Percentiles rank a stretch among this genome's conserved stretches.
phyloP scores from a whole-genome alignment of 192 early-diverging fungal genomes.

The Backusella liffmaniae region DNA sequence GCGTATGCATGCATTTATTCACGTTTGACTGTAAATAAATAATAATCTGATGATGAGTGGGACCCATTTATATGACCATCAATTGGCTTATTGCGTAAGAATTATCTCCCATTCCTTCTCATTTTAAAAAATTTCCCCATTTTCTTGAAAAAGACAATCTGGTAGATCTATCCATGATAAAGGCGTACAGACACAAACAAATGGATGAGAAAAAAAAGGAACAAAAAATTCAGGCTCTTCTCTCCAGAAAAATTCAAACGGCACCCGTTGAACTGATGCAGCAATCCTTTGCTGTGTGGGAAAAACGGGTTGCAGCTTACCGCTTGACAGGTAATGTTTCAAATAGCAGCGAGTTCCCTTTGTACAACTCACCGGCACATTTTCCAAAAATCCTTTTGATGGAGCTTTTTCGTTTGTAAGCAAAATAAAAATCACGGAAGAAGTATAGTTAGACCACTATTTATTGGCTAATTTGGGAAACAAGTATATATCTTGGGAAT shows the following conservation, averaged over 20 bases:
- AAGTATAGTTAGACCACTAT: background rate
- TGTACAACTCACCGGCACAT: background rate
- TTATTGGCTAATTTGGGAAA: background rate
- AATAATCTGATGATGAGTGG: too few relatives aligned
- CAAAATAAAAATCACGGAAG: background rate
- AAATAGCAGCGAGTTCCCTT: background rate
- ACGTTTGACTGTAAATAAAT: too few relatives aligned
- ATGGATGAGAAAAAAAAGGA: background rate
- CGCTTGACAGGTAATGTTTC: constrained; percentile 7
- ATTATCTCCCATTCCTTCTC: too few relatives aligned
- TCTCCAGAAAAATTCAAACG: background rate
- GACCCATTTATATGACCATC: too few relatives aligned
- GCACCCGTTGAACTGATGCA: background rate
- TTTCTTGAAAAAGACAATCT: background rate
- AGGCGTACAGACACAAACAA: background rate
- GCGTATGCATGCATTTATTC: too few relatives aligned
- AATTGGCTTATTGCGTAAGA: too few relatives aligned
- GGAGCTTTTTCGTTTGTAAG: background rate
- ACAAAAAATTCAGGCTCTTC: background rate
- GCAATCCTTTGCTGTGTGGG: background rate
- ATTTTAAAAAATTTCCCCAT: background rate
- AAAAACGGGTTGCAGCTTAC: background rate
- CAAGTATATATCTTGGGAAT: background rate
- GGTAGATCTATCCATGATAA: background rate
- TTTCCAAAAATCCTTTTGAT: background rate